Base-by-base conservation (phyloP, 1,284 basidiomycete species). In the Clitocybe nebularis region DNA sequence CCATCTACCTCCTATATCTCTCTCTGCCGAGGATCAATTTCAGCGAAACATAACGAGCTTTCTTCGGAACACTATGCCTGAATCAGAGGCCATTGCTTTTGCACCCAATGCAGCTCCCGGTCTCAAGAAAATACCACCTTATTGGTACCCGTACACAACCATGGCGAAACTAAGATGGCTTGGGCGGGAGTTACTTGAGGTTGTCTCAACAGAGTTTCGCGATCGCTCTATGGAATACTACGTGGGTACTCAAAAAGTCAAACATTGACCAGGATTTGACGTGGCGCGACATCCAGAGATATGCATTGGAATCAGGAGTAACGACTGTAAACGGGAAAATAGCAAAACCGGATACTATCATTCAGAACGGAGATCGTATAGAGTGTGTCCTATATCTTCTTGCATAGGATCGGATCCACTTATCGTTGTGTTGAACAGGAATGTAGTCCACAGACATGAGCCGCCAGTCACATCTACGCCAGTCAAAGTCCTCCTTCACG, bases 391-490 rank as follows among this genome's bases (percentile, higher is more conserved):
- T 32, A 21, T 32, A 37, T 36, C 26, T 25, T 33, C 33, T 36
- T 13, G 20, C 35, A 34, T 14, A 23, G 25, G 38, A 47, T 43
- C n/a, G 40, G 32, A 44, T 36, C 41, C 16, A 42, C 32, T 26
- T 42, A 16, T 34, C 45, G 32, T 34, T 32, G 11, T 34, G 29
- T 21, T 14, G 35, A 24, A 19, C 50, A 95, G 92, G 57, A 97
- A 97, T 60, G 79, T 92, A 3, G 92, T 95, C 1, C 94, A 97
- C 64, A 74, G 92, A 11, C 96, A 99, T 61, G 96, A 99, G 64
- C 95, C 96, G 3, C 93, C 96, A 0, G 86, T 99, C 2, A 89
- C 93, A 1, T 84, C 89, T 4, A 89, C 79, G 7, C 89, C 91
- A 0, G 83, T 99, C 39, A 79, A 84, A 49, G 78, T 99, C 34